Percentiles rank a stretch among this genome's conserved stretches.
These are phyloP conservation scores for Cercophora newfieldiana DNA, from an alignment of 495 filamentous ascomycete species.

Conservation along the genomic window DNA sequence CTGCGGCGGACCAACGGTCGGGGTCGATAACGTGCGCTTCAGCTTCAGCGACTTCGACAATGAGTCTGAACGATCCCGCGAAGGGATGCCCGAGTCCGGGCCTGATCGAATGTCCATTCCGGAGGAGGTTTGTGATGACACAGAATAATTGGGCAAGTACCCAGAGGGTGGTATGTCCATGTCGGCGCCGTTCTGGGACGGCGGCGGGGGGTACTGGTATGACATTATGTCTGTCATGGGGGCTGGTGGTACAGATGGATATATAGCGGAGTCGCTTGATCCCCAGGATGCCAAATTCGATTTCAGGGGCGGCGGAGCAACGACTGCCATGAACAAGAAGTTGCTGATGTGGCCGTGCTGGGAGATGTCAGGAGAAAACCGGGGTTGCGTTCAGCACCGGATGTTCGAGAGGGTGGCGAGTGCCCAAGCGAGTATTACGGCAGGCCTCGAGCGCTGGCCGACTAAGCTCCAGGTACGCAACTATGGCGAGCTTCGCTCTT, in stretches of 20 bases:
- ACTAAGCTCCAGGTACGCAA: conserved; percentile 31
- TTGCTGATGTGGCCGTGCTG: conserved; percentile 23
- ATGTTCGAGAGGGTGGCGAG: conserved; percentile 22
- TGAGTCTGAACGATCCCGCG: conserved; percentile 39
- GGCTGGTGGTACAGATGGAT: conserved; percentile 36
- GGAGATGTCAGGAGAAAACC: conserved; percentile 20
- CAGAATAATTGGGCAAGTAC: conserved; percentile 42
- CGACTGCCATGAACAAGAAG: conserved; percentile 37
- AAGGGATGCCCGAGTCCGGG: conserved; percentile 34
- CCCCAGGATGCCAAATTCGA: conserved; percentile 34
- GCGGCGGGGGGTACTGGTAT: conserved; percentile 53
- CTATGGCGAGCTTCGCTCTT: conserved; percentile 19
- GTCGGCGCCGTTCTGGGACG: conserved; percentile 44
- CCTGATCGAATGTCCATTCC: conserved; percentile 41
- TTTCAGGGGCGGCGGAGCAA: conserved; percentile 34
- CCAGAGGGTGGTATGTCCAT: conserved; percentile 45
- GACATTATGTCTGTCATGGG: conserved; percentile 52
- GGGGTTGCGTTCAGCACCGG: conserved; percentile 21
- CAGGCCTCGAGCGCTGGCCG: conserved; percentile 28
- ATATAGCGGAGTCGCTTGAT: conserved; percentile 34
- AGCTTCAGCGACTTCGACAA: conserved; percentile 47
- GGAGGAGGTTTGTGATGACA: conserved; percentile 41
- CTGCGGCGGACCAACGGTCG: conserved; percentile 59
- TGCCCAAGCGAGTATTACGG: conserved; percentile 27
- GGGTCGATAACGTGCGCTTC: conserved; percentile 65